Conservation (phyloP, 305 asterid genomes). For the Rubia tinctorum region DNA sequence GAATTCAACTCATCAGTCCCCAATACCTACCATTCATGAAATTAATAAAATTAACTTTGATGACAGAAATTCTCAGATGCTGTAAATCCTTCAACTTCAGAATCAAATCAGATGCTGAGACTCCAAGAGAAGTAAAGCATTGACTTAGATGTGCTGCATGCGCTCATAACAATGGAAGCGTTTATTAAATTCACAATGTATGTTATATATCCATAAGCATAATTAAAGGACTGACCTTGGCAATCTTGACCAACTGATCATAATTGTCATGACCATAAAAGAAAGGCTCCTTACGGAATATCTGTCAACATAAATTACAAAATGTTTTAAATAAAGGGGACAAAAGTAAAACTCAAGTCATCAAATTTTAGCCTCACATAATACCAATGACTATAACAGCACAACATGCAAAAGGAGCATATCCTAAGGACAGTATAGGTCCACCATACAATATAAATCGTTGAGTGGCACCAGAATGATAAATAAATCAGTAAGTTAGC, state of each 20-base stretch:
- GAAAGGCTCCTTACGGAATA: constrained; percentile 15
- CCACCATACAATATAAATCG: constrained; percentile 1
- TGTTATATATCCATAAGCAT: background rate
- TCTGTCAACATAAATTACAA: constrained; percentile 41
- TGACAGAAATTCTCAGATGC: background rate
- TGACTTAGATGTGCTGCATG: background rate
- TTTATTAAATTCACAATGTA: background rate
- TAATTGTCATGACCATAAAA: constrained; percentile 5
- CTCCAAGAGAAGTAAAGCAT: background rate
- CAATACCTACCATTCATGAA: constrained; percentile 53
- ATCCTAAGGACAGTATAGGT: constrained; percentile 13
- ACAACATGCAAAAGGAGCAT: constrained; percentile 19
- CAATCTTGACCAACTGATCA: constrained; percentile 4
- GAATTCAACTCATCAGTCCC: constrained; percentile 77
- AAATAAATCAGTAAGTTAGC: background rate
- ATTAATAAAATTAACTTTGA: background rate
- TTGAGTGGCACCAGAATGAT: background rate
- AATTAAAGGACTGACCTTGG: constrained; percentile 15
- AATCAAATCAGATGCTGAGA: background rate
- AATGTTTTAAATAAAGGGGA: background rate
- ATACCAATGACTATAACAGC: constrained; percentile 22
- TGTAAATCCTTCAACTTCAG: background rate
- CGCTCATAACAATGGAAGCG: background rate
- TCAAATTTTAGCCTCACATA: constrained; percentile 5
- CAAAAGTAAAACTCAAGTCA: background rate